Conservation (phyloP, 1,139 yeast species). For the Kodamaea sp. region DNA sequence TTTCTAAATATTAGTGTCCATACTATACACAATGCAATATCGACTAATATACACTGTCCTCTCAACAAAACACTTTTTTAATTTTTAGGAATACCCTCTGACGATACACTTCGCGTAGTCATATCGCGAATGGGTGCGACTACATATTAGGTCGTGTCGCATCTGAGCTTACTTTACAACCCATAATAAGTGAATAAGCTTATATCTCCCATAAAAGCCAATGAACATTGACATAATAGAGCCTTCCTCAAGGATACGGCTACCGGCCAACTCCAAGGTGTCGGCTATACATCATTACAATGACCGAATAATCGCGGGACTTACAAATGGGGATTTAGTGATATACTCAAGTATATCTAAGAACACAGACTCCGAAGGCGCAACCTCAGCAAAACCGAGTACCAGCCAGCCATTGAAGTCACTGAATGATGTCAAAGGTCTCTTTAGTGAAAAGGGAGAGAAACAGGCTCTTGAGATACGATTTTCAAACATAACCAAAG, state of each 20-base stretch:
- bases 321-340: conserved; percentile 37
- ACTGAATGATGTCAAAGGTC: conserved; percentile 22
- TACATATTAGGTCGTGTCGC: no score
- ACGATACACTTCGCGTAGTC: no score
- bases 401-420: not conserved
- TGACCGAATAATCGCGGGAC: conserved; percentile 34
- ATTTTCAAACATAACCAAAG: conserved; percentile 27
- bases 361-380: not conserved
- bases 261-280: conserved; percentile 23
- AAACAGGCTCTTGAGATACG: conserved; percentile 20
- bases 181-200: no score
- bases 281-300: conserved; percentile 25
- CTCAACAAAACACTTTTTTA: no score
- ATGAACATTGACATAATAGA: conserved; percentile 38
- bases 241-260: conserved; percentile 31
- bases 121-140: no score
- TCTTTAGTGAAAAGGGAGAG: conserved; percentile 19
- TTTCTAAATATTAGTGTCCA: no score
- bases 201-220: not conserved
- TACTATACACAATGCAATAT: no score
- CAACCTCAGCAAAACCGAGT: not conserved
- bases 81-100: no score
- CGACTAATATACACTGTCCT: no score
- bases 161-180: no score
- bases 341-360: conserved; percentile 17